These are phyloP conservation scores for Anthoceros angustus DNA, from an alignment of 225 moss, liverwort and hornwort genomes.

Conservation along the genomic window DNA sequence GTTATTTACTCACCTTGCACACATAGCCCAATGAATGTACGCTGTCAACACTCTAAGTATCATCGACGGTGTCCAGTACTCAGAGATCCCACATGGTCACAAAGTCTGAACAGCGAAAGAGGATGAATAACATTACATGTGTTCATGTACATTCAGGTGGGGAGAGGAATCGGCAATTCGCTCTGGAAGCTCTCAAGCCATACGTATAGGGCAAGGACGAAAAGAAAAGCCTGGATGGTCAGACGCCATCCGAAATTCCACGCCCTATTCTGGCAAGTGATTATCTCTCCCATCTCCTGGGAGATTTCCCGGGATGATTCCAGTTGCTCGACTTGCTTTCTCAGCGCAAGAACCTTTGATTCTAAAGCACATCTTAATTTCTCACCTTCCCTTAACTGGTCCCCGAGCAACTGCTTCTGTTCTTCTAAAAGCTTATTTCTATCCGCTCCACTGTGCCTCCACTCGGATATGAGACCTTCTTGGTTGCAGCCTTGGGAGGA, in stretches of 20 bases:
- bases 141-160: background rate
- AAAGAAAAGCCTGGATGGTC: background rate
- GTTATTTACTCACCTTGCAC: too few relatives aligned
- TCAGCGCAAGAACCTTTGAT: background rate
- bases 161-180: background rate
- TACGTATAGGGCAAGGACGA: background rate
- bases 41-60: too few relatives aligned
- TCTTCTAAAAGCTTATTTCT: slow-evolving; percentile 4
- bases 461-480: background rate
- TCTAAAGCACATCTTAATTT: background rate
- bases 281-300: background rate
- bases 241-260: background rate
- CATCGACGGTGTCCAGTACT: too few relatives aligned
- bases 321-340: background rate
- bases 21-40: too few relatives aligned
- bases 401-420: background rate
- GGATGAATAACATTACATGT: background rate
- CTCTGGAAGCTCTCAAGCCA: background rate
- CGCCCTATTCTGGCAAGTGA: background rate
- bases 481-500: background rate
- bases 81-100: too few relatives aligned
- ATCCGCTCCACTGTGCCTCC: background rate
- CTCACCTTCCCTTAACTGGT: background rate
- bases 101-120: too few relatives aligned
- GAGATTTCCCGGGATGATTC: background rate